A percentile compares a stretch with the other conserved stretches of the same genome.
These are phyloP conservation scores for Paspalum vaginatum DNA, from an alignment of 176 grass and related monocot genomes.

Conservation along the genomic window DNA sequence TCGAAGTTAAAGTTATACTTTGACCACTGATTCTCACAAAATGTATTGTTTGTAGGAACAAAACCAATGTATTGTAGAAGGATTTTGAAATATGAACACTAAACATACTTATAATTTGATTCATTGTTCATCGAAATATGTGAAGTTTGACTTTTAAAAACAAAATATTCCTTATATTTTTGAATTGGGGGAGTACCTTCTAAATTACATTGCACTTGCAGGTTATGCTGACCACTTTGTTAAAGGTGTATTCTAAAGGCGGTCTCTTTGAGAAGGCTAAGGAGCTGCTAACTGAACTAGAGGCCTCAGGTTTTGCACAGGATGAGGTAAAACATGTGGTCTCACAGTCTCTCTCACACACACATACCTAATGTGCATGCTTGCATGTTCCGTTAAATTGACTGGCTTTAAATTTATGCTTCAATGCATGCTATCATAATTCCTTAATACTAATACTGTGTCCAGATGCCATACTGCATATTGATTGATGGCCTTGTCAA, in stretches of 20 bases:
- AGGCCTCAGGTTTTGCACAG: constrained; percentile 75
- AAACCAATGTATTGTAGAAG: not conserved
- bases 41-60: not conserved
- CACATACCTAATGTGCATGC: constrained; percentile 9
- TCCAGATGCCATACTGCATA: constrained; percentile 91
- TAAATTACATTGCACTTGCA: constrained; percentile 40
- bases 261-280: constrained; percentile 93
- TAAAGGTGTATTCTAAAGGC: constrained; percentile 94
- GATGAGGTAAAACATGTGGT: constrained; percentile 73
- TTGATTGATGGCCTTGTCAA: constrained; percentile 92
- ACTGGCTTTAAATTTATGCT: constrained; percentile 7
- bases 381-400: constrained; percentile 21
- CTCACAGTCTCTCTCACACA: not conserved
- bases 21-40: not conserved
- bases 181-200: not conserved
- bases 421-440: constrained; percentile 32
- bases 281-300: constrained; percentile 71
- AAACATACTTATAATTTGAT: not conserved
- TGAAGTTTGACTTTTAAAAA: not conserved
- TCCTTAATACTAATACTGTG: constrained; percentile 20
- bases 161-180: not conserved
- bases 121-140: not conserved
- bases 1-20: not conserved
- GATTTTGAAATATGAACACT: not conserved
- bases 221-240: constrained; percentile 91